Conservation (phyloP, 805 yeast species). For the Candida jianshihensis region DNA sequence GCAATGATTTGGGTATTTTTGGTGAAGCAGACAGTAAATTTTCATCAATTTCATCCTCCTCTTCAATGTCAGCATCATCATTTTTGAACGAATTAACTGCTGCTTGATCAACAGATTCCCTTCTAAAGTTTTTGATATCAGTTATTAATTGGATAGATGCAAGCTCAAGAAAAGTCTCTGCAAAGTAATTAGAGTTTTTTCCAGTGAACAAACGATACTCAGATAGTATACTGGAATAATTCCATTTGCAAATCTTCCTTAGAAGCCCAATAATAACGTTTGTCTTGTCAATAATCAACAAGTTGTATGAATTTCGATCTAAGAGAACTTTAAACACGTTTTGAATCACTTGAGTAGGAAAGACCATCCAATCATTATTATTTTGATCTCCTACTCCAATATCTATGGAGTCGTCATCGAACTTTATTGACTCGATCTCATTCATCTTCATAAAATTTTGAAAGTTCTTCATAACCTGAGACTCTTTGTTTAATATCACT, state of each 20-base stretch:
- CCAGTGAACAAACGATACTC: slow-evolving; percentile 80
- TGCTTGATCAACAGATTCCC: slow-evolving; percentile 21
- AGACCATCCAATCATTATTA: slow-evolving; percentile 55
- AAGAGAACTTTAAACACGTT: slow-evolving; percentile 61
- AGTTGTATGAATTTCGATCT: slow-evolving; percentile 55
- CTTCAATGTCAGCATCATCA: slow-evolving; percentile 6
- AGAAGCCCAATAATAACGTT: slow-evolving; percentile 75
- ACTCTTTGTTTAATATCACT: slow-evolving; percentile 75
- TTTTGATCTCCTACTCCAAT: slow-evolving; percentile 17
- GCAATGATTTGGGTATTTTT: slow-evolving; percentile 56
- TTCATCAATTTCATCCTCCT: slow-evolving; percentile 19
- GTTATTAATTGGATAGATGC: slow-evolving; percentile 43
- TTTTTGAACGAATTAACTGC: slow-evolving; percentile 9
- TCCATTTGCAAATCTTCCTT: slow-evolving; percentile 84
- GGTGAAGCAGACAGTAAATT: slow-evolving; percentile 50
- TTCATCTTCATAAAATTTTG: slow-evolving; percentile 56
- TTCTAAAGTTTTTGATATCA: slow-evolving; percentile 1
- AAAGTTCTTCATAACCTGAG: slow-evolving; percentile 62
- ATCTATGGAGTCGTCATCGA: slow-evolving; percentile 25
- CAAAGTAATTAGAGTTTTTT: slow-evolving; percentile 65
- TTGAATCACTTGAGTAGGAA: slow-evolving; percentile 57
- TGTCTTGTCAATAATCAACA: slow-evolving; percentile 72
- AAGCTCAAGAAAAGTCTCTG: slow-evolving; percentile 77
- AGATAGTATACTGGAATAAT: slow-evolving; percentile 70
- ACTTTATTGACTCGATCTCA: slow-evolving; percentile 38